Base-by-base conservation (phyloP, 2,329 filamentous ascomycete species). In the Leptographium radiaticola region DNA sequence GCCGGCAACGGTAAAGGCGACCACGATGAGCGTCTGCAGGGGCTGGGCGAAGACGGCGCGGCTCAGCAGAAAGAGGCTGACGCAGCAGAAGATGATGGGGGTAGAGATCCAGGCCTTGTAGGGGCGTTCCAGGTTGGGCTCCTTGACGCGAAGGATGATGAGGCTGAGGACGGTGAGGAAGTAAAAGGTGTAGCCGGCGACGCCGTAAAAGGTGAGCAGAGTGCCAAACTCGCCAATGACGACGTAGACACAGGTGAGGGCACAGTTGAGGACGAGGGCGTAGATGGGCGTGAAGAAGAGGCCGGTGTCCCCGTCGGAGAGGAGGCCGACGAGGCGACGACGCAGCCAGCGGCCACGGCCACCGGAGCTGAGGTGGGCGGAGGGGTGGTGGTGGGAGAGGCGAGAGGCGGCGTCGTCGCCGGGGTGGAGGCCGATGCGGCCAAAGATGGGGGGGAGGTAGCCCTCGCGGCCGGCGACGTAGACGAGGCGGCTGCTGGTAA, bases 51-150 rank as follows among this genome's bases (percentile, higher is more conserved):
- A 93, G 15, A 97, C 83, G 4, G 90, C 89, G 51, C 93, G 77
- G 64, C 83, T 90, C 44, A 98, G 78, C 59, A 98, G 69, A 65
- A 98, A 98, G 59, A 98, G 68, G 66, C 88, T 95, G 42, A 98
- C 93, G 65, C 93, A 98, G 76, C 93, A 98, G 67, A 98, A 98
- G 54, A 96, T 91, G 59, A 98, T 91, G 12, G 93, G 93, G 2
- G 93, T 98, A 1, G 85, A 86, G 64, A 98, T 95, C 93, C 91
- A 98, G 4, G 90, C 95, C 66, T 83, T 84, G 70, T 98, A 98
- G 0, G 93, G 91, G 31, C 93, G 74, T 67, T 96, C 89, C 47
- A 98, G 76, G 58, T 84, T 75, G 5, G 93, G 93, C 67, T 98
- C 93, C 58, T 79, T 80, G 34, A 97, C 88, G 34, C 93, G 79